Base-by-base conservation (phyloP, 2,329 filamentous ascomycete species). In the Bertia moriformis region DNA sequence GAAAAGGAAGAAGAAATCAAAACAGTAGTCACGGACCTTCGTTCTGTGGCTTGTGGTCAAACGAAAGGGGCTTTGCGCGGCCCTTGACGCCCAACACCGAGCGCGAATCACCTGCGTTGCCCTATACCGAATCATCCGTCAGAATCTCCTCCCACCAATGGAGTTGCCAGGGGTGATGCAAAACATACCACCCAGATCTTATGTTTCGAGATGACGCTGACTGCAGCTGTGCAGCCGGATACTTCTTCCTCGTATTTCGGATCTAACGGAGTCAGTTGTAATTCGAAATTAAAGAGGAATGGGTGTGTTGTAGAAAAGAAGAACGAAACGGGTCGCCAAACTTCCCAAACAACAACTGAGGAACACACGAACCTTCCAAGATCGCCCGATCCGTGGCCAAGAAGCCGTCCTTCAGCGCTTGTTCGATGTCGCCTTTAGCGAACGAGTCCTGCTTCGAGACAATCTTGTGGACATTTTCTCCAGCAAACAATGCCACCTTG, bases 11-110 rank as follows among this genome's bases (percentile, higher is more conserved):
- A 4, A 3, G 19, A 36, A 18, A 29, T 40, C 17, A 14, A 32
- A 38, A 17, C 27, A 27, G 33, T 14, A 45, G 18, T 36, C 24
- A 42, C 67, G 42, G 56, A 93, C 87, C 85, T 73, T 98, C 91
- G 50, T 96, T 95, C 60, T 95, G 88, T 32, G 91, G 91, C 66
- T 98, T 98, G 70, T 98, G 91, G 59, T 98, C 91, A 56, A 93
- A 93, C n/a, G 91, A 98, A 43, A 98, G 71, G 39, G 91, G 91
- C 67, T 96, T 98, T 49, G 91, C 91, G 52, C 91, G 77, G 48
- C 91, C 91, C 67, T 96, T 98, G 54, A 98, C 86, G 51, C 91
- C 91, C 47, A 98, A 65, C 18, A 98, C 91, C 55, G 82, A 85
- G 67, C 91, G 78, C 46, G 91, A 98, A 60, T 98, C 91, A 55